Evolutionary conservation across 768 basidiomycete species (phyloP).

Genomic region (Amanita subjunquillea): DNA sequence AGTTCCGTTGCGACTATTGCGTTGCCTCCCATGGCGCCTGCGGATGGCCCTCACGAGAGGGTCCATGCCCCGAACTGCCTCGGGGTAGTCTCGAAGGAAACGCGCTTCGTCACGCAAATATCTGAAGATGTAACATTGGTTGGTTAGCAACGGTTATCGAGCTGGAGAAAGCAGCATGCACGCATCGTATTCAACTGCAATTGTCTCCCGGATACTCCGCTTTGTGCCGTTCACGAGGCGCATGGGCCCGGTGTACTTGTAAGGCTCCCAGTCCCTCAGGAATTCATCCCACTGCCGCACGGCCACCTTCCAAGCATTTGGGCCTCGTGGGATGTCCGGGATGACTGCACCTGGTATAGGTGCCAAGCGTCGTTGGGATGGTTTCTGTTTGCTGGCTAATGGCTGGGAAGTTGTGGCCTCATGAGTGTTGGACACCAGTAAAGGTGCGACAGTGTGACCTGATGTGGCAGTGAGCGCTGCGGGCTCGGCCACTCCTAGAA

Average conservation of each 20-base stretch:
- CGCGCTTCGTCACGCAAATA: neutral
- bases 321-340: neutral
- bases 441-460: slow-evolving; percentile 17
- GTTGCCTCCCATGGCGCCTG: neutral
- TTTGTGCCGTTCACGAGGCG: no score
- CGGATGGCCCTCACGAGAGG: neutral
- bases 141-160: no score
- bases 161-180: neutral
- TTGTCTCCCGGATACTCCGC: neutral
- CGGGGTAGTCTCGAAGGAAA: neutral
- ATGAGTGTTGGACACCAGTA: no score
- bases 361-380: neutral
- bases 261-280: neutral
- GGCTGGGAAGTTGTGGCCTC: no score
- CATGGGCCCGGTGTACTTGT: no score
- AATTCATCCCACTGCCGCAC: neutral
- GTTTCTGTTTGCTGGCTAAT: neutral
- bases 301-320: neutral
- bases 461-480: neutral
- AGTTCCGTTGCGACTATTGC: neutral
- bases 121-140: neutral
- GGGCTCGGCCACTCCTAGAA: neutral
- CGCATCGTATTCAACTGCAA: neutral
- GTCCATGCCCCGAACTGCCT: neutral
- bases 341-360: neutral